Base-by-base conservation (phyloP, 202 grass and related monocot species). In the Elaeis oleifera region DNA sequence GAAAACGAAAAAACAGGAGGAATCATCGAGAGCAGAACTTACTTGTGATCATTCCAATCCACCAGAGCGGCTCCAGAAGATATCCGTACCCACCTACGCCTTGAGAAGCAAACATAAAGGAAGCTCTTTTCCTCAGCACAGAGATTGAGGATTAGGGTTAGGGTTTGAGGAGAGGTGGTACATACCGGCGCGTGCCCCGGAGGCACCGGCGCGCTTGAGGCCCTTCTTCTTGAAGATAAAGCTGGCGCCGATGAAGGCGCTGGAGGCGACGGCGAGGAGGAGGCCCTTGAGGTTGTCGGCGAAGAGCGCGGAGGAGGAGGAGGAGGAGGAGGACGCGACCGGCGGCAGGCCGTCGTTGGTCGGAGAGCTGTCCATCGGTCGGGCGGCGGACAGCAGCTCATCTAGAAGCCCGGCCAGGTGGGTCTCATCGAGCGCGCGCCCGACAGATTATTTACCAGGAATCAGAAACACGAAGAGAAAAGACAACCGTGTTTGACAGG, bases 161-260 rank as follows among this genome's bases (percentile, higher is more conserved):
- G 25, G 27, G 28, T 14, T 22, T 6, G 4, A 18, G 16, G 16
- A 11, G 51, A 18, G 28, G 65, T 1, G 9, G 3, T 15, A 39
- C 52, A 39, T 54, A 97, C 94, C 94, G 63, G 94, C 94, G 16
- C 84, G 82, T 27, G 82, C 19, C 50, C 94, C 88, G 16, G 67
- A 23, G 49, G 85, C 61, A 15, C 82, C 82, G 51, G 94, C 88
- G 59, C 94, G 94, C 65, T 84, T 86, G 54, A 92, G 88, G 5
- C 85, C 94, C 75, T 92, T 97, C 74, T 97, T 89, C 85, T 97
- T 92, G 74, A 99, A 83, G 84, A 99, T 89, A 78, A 99, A 99
- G 80, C 94, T 99, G 67, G 84, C 85, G n/a, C 94, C 88, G 77
- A 99, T 89, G 82, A 99, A 99, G 48, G 85, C 85, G 69, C 85